These are phyloP conservation scores for Phytophthora podocarpi DNA, from an alignment of 352 stramenopile species.

Conservation along the genomic window DNA sequence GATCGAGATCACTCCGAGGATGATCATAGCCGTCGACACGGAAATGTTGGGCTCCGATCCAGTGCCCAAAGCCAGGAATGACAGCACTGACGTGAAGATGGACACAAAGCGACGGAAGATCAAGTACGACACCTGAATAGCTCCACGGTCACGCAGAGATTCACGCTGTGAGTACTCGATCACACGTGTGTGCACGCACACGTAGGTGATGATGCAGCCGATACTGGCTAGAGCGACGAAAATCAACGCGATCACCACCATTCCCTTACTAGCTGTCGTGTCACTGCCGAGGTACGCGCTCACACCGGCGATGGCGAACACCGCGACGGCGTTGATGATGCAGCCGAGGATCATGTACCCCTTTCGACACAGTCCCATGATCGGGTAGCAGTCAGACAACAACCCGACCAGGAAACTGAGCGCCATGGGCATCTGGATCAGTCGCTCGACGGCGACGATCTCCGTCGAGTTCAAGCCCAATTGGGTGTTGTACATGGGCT, in stretches of 20 bases:
- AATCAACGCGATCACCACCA: slow-evolving; percentile 47
- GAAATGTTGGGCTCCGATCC: slow-evolving; percentile 41
- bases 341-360: slow-evolving; percentile 91
- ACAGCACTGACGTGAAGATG: slow-evolving; percentile 57
- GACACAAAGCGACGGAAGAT: slow-evolving; percentile 66
- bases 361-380: slow-evolving; percentile 90
- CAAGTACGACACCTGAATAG: slow-evolving; percentile 63
- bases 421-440: slow-evolving; percentile 86
- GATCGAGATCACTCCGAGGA: slow-evolving; percentile 62
- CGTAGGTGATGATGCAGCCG: slow-evolving; percentile 65
- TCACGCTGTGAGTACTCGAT: slow-evolving; percentile 72
- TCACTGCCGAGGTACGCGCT: slow-evolving; percentile 46
- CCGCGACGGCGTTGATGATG: slow-evolving; percentile 61
- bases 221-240: slow-evolving; percentile 55
- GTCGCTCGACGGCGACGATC: slow-evolving; percentile 50
- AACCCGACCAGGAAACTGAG: slow-evolving; percentile 91
- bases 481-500: slow-evolving; percentile 64
- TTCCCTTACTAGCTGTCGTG: slow-evolving; percentile 28
- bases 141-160: slow-evolving; percentile 57
- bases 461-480: slow-evolving; percentile 48
- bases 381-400: slow-evolving; percentile 90
- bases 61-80: slow-evolving; percentile 51
- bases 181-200: slow-evolving; percentile 66
- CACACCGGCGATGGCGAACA: slow-evolving; percentile 61
- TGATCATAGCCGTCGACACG: slow-evolving; percentile 47